Conservation (phyloP, 1,284 basidiomycete species). For the Calocybe gambosa region DNA sequence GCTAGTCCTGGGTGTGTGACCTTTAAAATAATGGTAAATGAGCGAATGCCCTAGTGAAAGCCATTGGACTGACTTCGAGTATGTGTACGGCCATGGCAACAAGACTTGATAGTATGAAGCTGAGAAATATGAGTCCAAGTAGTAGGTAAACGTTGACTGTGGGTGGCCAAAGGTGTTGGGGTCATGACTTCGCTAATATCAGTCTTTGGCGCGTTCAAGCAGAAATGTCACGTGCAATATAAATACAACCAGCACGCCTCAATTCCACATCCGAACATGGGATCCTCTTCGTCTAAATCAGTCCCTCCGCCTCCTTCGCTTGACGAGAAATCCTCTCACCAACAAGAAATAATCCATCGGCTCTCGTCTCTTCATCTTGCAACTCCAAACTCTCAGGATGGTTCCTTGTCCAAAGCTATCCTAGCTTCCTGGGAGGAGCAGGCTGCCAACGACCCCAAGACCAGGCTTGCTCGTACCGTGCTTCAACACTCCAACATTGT, state of each 20-base stretch:
- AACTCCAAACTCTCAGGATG: conserved; percentile 41
- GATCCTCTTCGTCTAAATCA: conserved; percentile 43
- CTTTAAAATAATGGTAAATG: conserved; percentile 28
- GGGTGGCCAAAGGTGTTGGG: neutral
- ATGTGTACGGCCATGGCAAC: conserved; percentile 8
- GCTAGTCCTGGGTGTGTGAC: conserved; percentile 45
- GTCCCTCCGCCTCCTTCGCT: conserved; percentile 2
- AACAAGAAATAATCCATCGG: conserved; percentile 18
- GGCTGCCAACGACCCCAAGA: conserved; percentile 54
- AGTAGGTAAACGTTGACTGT: neutral
- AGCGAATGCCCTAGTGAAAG: conserved; percentile 10
- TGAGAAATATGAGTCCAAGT: no score
- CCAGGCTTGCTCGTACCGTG: conserved; percentile 75
- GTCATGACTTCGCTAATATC: neutral
- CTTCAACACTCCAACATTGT: conserved; percentile 72
- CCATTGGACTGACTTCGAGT: conserved; percentile 25
- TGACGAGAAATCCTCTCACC: conserved; percentile 27
- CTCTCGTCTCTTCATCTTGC: conserved; percentile 25
- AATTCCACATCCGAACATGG: conserved; percentile 34
- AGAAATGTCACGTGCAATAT: neutral
- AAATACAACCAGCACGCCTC: no score
- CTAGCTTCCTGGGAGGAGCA: conserved; percentile 62
- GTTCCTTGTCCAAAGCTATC: conserved; percentile 53
- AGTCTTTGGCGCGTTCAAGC: no score
- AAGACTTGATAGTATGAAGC: neutral